phyloP scores from a whole-genome alignment of 805 yeast genomes.

The Wickerhamiella vanderwaltii region DNA sequence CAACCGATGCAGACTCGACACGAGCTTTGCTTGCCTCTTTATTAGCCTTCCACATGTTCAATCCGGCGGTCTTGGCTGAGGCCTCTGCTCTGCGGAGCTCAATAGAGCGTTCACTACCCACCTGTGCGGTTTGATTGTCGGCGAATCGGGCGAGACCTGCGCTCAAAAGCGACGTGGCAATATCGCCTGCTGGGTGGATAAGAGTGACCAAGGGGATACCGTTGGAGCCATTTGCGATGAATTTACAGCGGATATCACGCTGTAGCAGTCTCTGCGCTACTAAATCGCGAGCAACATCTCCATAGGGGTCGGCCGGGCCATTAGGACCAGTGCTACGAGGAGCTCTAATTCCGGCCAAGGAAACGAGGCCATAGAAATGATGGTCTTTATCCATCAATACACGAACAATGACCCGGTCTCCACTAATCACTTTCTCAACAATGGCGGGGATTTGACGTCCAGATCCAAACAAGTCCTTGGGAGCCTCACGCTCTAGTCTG shows the following conservation, averaged over 20 bases:
- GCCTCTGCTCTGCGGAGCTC: conserved; percentile 52
- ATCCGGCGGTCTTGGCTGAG: conserved; percentile 42
- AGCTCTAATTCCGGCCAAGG: conserved; percentile 60
- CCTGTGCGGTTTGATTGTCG: conserved; percentile 63
- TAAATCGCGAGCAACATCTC: conserved; percentile 51
- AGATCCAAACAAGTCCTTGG: conserved; percentile 20
- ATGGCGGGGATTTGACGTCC: conserved; percentile 40
- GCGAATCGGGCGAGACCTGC: conserved; percentile 63
- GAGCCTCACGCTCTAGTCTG: conserved; percentile 20
- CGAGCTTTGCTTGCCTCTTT: conserved; percentile 21
- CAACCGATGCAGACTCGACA: conserved; percentile 34
- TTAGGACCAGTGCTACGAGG: conserved; percentile 49
- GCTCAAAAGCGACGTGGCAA: conserved; percentile 53
- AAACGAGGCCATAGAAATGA: conserved; percentile 47
- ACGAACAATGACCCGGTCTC: conserved; percentile 63
- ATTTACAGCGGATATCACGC: conserved; percentile 42
- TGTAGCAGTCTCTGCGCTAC: conserved; percentile 54
- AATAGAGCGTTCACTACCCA: conserved; percentile 56
- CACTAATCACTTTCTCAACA: conserved; percentile 65
- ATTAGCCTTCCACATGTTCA: conserved; percentile 44
- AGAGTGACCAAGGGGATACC: conserved; percentile 33
- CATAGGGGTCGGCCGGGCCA: conserved; percentile 40
- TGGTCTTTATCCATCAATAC: conserved; percentile 35
- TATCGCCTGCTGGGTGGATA: conserved; percentile 65
- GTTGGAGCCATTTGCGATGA: conserved; percentile 42